Percentiles rank a stretch among this genome's conserved stretches.
phyloP scores from a whole-genome alignment of 345 rosid genomes.

The Camelina sativa region DNA sequence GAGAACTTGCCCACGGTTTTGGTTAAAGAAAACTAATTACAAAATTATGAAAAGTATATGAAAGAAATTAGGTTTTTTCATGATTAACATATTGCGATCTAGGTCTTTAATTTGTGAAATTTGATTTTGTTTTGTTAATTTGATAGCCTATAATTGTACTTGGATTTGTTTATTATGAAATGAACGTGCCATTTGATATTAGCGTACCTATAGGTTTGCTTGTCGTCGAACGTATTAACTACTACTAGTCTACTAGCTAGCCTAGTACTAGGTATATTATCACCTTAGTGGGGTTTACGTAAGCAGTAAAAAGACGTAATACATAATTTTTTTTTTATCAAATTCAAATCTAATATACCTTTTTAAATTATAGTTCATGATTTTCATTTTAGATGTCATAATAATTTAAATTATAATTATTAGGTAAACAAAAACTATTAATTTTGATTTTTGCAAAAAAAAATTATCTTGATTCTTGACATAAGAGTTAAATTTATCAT shows the following conservation, averaged over 20 bases:
- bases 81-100: background rate
- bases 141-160: background rate
- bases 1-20: constrained; percentile 5
- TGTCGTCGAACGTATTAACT: background rate
- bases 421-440: background rate
- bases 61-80: background rate
- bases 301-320: background rate
- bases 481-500: background rate
- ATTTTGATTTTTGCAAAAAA: background rate
- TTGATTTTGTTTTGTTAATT: background rate
- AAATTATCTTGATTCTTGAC: background rate
- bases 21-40: background rate
- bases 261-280: constrained; percentile 2
- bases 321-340: background rate
- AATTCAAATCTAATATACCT: background rate
- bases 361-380: background rate
- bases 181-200: constrained; percentile 22
- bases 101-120: background rate
- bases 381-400: background rate
- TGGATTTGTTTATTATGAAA: constrained; percentile 7
- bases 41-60: background rate
- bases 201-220: background rate
- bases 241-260: background rate
- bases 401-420: background rate
- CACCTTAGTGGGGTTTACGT: background rate